Conservation (phyloP, 2,329 filamentous ascomycete genomes). For the Pyricularia sp. region DNA sequence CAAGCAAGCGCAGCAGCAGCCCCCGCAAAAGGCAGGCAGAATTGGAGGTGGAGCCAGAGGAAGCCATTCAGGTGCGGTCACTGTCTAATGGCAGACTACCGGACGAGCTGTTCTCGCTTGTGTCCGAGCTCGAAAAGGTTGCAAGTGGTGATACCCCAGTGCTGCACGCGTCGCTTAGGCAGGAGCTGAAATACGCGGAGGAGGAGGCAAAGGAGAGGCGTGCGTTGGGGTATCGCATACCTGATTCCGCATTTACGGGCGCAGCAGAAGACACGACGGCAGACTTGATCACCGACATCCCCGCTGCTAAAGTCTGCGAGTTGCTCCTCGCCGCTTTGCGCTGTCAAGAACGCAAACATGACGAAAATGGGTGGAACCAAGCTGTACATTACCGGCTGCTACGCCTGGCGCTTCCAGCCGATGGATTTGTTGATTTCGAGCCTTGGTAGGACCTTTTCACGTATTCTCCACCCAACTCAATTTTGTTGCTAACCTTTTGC, state of each 20-base stretch:
- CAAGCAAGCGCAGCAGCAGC: neutral
- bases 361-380: conserved; percentile 1
- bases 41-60: neutral
- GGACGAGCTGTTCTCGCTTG: neutral
- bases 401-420: neutral
- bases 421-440: neutral
- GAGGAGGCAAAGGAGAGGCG: neutral
- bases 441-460: neutral
- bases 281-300: neutral
- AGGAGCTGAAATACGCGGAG: neutral
- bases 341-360: neutral
- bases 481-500: neutral
- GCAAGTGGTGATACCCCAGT: neutral
- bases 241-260: neutral
- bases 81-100: neutral
- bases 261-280: neutral
- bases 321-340: neutral
- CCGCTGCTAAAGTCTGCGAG: neutral
- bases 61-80: neutral
- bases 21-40: conserved; percentile 1
- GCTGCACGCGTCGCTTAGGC: neutral
- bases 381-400: neutral
- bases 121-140: neutral
- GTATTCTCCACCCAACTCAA: neutral
- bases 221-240: neutral